A percentile compares a stretch with the other conserved stretches of the same genome.
These are phyloP conservation scores for Ophiorrhiza pumila DNA, from an alignment of 257 asterid genomes.

Conservation along the genomic window DNA sequence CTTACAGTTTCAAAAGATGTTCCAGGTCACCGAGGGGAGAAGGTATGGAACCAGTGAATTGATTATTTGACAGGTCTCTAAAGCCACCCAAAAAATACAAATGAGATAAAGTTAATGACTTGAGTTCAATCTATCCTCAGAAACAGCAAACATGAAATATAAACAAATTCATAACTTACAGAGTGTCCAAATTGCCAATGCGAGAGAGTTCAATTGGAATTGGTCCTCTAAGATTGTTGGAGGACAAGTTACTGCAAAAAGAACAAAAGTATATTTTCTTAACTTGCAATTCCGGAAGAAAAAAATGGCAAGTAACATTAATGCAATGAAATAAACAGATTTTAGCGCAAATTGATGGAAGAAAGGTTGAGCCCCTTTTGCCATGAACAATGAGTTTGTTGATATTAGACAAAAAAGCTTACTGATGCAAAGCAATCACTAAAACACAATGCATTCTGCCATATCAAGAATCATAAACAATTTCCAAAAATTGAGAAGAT, in stretches of 20 bases:
- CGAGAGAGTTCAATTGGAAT: slow-evolving; percentile 90
- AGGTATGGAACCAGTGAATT: slow-evolving; percentile 69
- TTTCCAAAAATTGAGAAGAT: background rate
- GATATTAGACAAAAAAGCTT: background rate
- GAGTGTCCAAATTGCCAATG: slow-evolving; percentile 85
- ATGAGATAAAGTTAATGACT: slow-evolving; percentile 4
- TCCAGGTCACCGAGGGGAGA: slow-evolving; percentile 92
- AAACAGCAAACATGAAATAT: slow-evolving; percentile 6
- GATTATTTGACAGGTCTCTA: slow-evolving; percentile 86
- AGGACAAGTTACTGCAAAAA: slow-evolving; percentile 66
- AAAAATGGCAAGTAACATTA: background rate
- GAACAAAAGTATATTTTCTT: background rate
- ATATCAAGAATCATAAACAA: background rate
- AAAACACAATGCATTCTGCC: background rate
- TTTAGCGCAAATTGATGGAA: background rate
- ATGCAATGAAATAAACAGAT: background rate
- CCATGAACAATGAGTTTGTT: background rate
- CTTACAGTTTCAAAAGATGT: slow-evolving; percentile 93
- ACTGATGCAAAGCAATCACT: background rate
- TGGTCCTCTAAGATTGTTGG: slow-evolving; percentile 65
- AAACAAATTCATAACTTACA: slow-evolving; percentile 48
- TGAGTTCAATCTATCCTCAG: background rate
- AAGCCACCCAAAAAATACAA: slow-evolving; percentile 11
- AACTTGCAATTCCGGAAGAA: background rate
- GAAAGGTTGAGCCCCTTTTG: background rate